Evolutionary conservation across 2,329 filamentous ascomycete genomes (phyloP).

Genomic region (Arthrocladium fulminans): DNA sequence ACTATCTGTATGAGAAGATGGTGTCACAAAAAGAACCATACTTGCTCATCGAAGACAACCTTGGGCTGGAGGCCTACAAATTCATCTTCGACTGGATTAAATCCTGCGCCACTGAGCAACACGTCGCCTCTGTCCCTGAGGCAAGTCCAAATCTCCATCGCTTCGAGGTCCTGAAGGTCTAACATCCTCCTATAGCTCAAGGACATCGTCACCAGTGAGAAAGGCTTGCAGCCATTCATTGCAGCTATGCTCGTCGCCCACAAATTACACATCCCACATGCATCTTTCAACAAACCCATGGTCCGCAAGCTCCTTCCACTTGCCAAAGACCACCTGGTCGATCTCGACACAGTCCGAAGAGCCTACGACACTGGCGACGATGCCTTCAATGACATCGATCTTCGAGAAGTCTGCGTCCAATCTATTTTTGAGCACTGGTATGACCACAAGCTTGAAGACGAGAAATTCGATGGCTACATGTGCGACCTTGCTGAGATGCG

Average conservation of each 20-base stretch:
- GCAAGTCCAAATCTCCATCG: neutral
- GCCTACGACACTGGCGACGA: conserved; percentile 1
- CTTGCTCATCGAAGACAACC: neutral
- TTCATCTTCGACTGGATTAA: conserved; percentile 10
- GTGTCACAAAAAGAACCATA: neutral
- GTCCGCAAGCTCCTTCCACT: neutral
- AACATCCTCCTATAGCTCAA: neutral
- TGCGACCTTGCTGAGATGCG: neutral
- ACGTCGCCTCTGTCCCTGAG: neutral
- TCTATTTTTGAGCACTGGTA: conserved; percentile 8
- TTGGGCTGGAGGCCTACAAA: neutral
- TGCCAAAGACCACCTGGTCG: conserved; percentile 1
- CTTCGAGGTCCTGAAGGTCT: neutral
- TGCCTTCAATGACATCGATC: neutral
- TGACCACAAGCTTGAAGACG: conserved; percentile 1
- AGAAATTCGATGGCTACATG: conserved; percentile 5
- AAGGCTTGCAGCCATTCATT: neutral
- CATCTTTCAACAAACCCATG: conserved; percentile 5
- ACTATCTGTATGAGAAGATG: neutral
- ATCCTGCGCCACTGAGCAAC: neutral
- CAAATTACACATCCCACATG: conserved; percentile 5
- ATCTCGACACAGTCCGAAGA: conserved; percentile 2
- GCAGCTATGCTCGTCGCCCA: conserved; percentile 1
- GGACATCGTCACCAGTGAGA: neutral
- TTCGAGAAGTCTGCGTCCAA: neutral